Evolutionary conservation across 495 filamentous ascomycete genomes (phyloP), one percentile per base, ranked within the genome.

Genomic region (Penicilliopsis zonata): DNA sequence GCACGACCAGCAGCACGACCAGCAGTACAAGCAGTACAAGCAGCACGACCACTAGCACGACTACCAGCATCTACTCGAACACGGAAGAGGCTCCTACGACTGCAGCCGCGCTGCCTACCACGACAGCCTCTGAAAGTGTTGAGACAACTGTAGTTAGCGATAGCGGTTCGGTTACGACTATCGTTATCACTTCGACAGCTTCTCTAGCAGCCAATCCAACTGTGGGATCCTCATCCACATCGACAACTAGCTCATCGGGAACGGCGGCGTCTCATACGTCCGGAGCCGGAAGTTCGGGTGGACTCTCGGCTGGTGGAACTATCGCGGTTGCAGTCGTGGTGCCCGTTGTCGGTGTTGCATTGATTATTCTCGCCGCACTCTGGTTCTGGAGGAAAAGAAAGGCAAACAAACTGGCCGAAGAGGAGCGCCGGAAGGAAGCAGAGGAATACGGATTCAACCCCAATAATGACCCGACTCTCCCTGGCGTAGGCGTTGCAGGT

Each of bases 391-490:
- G 82, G 41, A 84, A 72, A 58, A 75, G 83, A 32, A 93, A 87
- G 55, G 74, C 79, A 42, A 74, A 78, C 23, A 93, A 82, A 59
- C 77, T 78, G 26, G 78, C 74, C n/a, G 82, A 83, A 44, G 90
- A 94, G 41, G 74, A 84, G 31, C 70, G 90, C 33, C 71, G 86
- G 34, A 94, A 94, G 55, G 92, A 96, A 49, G 82, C 94, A 2
- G 88, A 95, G 51, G 90, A 95, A 43, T 95, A 95, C 50, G 79
- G 78, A 13, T 95, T 86, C 63, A 96, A 95, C 50, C 90, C 88
- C 5, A 96, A 95, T 55, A 74, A 84, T 34, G 87, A 94, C 47
- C 86, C 90, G 1, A 80, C 80, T 3, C 58, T 88, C 3, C 85
- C 86, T 14, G 68, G 67, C 4, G 65, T 82, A n/a, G 60, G 57